Conservation (phyloP, 495 filamentous ascomycete genomes). For the Aspergillus bertholletiae region DNA sequence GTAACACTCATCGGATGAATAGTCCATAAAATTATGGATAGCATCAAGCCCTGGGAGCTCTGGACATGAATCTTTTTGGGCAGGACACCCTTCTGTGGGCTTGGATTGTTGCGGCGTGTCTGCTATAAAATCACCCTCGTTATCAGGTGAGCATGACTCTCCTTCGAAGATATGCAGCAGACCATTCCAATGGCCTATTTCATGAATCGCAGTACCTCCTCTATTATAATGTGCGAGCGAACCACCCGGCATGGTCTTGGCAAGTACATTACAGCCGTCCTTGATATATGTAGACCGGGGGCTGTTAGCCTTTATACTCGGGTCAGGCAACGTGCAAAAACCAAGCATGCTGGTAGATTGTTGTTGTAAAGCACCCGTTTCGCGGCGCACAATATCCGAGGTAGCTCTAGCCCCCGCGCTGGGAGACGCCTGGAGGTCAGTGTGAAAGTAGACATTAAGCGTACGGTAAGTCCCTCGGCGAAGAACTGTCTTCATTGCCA, state of each 20-base stretch:
- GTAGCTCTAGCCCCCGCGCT: conserved; percentile 15
- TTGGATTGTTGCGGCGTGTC: conserved; percentile 51
- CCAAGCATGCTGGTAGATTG: conserved; percentile 39
- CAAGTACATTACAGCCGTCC: conserved; percentile 53
- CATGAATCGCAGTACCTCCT: conserved; percentile 51
- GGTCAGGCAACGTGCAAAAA: conserved; percentile 47
- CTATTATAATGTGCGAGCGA: conserved; percentile 40
- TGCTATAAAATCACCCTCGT: conserved; percentile 47
- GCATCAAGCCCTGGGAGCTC: conserved; percentile 41
- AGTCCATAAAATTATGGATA: conserved; percentile 56
- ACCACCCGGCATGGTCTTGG: conserved; percentile 47
- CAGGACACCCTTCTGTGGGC: conserved; percentile 49
- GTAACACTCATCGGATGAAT: conserved; percentile 53
- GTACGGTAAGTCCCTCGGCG: conserved; percentile 48
- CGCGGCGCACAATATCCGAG: neutral
- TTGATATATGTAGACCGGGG: conserved; percentile 36
- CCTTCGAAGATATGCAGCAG: conserved; percentile 55
- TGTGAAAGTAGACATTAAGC: conserved; percentile 53
- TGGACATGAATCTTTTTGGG: conserved; percentile 45
- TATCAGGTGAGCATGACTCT: conserved; percentile 35
- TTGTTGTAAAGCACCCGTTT: conserved; percentile 10
- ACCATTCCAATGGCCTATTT: conserved; percentile 60
- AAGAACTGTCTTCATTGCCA: conserved; percentile 61
- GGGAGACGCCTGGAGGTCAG: conserved; percentile 34
- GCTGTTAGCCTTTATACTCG: conserved; percentile 31